Percentiles rank a stretch among this genome's conserved stretches.
phyloP scores from a whole-genome alignment of 306 rosid genomes.

The Vigna angularis region DNA sequence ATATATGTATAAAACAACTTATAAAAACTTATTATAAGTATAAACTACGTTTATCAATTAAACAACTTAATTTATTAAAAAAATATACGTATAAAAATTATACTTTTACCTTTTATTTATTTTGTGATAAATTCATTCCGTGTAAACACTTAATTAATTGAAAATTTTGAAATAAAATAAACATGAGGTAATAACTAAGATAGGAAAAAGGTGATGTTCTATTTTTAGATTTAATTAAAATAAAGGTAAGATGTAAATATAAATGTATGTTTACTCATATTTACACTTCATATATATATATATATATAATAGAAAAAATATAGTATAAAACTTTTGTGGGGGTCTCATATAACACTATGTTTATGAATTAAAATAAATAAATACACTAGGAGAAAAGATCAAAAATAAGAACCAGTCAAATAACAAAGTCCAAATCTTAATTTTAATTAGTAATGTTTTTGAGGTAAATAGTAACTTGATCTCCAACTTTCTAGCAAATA shows the following conservation, averaged over 20 bases:
- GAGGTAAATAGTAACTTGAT: constrained; percentile 1
- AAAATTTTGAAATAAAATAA: background rate
- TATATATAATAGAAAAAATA: background rate
- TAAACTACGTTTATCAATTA: no score
- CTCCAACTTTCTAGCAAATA: constrained; percentile 9
- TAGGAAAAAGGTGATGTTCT: background rate
- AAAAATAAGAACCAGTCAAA: background rate
- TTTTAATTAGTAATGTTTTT: background rate
- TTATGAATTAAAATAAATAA: background rate
- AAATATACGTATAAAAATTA: no score
- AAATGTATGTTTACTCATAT: background rate
- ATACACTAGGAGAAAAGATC: background rate
- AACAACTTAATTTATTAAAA: no score
- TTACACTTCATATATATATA: no score
- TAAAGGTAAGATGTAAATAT: background rate
- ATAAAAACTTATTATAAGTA: no score
- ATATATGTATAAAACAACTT: no score
- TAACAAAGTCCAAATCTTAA: background rate
- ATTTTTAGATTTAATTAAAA: background rate
- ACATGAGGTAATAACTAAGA: background rate
- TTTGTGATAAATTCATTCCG: background rate
- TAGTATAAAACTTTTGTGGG: background rate
- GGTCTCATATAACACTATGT: background rate
- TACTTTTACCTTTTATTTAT: background rate
- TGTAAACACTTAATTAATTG: background rate